A percentile compares a stretch with the other conserved stretches of the same genome.
phyloP scores from a whole-genome alignment of 2,329 filamentous ascomycete genomes.

The Purpureocillium takamizusanense region DNA sequence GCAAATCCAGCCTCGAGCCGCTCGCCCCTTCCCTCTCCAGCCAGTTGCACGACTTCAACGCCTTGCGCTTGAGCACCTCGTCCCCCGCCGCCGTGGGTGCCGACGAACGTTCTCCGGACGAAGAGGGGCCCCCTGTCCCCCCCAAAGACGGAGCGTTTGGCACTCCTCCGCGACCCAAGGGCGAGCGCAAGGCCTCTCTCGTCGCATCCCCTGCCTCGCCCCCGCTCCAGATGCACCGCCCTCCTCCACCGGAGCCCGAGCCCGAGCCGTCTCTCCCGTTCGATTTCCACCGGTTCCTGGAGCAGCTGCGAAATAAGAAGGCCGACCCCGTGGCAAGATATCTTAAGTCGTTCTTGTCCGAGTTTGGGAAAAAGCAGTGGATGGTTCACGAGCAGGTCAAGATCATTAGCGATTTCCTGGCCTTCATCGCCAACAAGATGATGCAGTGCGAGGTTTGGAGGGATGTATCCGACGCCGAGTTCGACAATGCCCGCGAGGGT shows the following conservation, averaged over 20 bases:
- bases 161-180: constrained; percentile 25
- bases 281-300: constrained; percentile 94
- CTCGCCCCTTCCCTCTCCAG: constrained; percentile 41
- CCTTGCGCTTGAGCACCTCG: constrained; percentile 28
- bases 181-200: constrained; percentile 22
- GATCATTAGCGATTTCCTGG: constrained; percentile 91
- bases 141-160: constrained; percentile 47
- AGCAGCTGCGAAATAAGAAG: constrained; percentile 90
- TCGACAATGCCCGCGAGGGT: constrained; percentile 94
- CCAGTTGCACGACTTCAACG: constrained; percentile 38
- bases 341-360: constrained; percentile 83
- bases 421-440: constrained; percentile 99
- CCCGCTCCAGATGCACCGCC: constrained; percentile 44
- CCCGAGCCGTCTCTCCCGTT: constrained; percentile 84
- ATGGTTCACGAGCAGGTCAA: constrained; percentile 99
- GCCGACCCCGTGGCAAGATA: constrained; percentile 98
- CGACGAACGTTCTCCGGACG: constrained; percentile 29
- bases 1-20: constrained; percentile 80
- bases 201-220: constrained; percentile 34
- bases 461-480: constrained; percentile 90
- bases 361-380: constrained; percentile 97
- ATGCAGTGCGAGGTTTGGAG: constrained; percentile 93
- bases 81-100: constrained; percentile 28
- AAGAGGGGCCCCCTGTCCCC: constrained; percentile 47
- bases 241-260: constrained; percentile 63